Conservation (phyloP, 257 asterid genomes). For the Solanum boliviense region DNA sequence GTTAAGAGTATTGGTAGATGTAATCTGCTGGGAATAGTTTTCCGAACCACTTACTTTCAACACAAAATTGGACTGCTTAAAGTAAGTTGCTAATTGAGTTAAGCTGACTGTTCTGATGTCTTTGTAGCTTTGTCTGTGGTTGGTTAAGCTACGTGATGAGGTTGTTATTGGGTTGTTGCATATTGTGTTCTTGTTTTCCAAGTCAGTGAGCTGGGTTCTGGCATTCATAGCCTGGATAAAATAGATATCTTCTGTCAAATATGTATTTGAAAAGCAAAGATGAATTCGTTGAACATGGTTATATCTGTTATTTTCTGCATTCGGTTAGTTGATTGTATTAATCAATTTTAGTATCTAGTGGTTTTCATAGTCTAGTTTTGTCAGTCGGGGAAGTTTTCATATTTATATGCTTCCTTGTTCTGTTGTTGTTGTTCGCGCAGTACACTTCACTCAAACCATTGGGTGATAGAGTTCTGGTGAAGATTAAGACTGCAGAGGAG, state of each 20-base stretch:
- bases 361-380: background rate
- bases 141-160: background rate
- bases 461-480: conserved; percentile 88
- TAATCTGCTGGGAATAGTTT: background rate
- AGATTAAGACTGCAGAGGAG: conserved; percentile 76
- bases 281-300: background rate
- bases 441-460: conserved; percentile 88
- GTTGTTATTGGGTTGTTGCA: background rate
- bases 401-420: background rate
- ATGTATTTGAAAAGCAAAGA: background rate
- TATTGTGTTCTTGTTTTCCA: background rate
- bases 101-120: background rate
- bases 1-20: background rate
- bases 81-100: background rate
- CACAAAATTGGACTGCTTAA: background rate
- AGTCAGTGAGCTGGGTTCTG: background rate
- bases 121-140: background rate
- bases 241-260: background rate
- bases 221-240: background rate
- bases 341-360: background rate
- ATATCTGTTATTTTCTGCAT: background rate
- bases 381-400: background rate
- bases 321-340: background rate
- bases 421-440: conserved; percentile 16
- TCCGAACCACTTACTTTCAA: background rate